Base-by-base conservation (phyloP, 805 yeast genomes). In the Saccharomycopsis amapae region DNA sequence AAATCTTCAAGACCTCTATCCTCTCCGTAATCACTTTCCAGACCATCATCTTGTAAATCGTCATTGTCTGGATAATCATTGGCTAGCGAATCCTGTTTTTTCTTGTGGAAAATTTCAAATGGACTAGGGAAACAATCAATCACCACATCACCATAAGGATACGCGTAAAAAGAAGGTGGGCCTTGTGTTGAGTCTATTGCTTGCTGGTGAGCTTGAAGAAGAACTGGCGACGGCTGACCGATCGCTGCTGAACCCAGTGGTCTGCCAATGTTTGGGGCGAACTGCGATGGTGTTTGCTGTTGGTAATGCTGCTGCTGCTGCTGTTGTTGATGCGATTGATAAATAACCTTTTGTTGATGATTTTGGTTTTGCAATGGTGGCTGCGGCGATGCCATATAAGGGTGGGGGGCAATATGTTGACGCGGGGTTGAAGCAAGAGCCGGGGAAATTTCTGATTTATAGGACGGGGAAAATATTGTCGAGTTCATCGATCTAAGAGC, bases 81-180 rank as follows among this genome's bases (percentile, higher is more conserved):
- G 6, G 24, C 22, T 20, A 42, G n/a, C 4, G 25, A 15, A 6
- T 37, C 28, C 17, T 31, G 15, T 22, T 33, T 42, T 22, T 38
- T 39, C n/a, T 44, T 41, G 6, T 32, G 38, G 32, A 47, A 47
- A 12, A 47, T 38, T 17, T 32, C 38, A 17, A 24, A 30, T n/a
- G 40, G 39, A 6, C 44, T 38, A 15, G 51, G 51, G 32, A 47
- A 42, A 13, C 45, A 38, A 24, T 35, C 30, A 4, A 44, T 20
- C 13, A 47, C 32, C 19, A 41, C 35, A 4, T 47, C 30, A 7
- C 41, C 44, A 26, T 47, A 47, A 19, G 51, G 51, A 39, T 42
- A 47, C 6, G 32, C 17, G 26, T 47, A 47, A 28, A 39, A n/a
- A 15, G 19, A 12, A 22, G 10, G 12, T 10, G 13, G 13, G 32